Evolutionary conservation across 768 basidiomycete species (phyloP), one percentile per base, ranked within the genome.

Genomic region (Epithele typhae): DNA sequence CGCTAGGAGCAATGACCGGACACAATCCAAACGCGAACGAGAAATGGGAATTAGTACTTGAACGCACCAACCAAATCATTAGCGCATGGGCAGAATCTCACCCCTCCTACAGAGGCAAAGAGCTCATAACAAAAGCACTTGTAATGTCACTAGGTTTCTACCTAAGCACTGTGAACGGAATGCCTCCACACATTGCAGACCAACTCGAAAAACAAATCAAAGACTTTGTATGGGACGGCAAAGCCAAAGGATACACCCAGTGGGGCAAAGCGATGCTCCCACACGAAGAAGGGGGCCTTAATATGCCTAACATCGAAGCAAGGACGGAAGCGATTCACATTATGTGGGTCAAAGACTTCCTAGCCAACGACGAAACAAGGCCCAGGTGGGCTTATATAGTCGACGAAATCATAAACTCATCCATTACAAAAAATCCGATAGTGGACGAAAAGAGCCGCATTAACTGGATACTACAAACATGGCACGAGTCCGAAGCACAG

Each of bases 151-250:
- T n/a, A n/a, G n/a, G n/a, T n/a, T n/a, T n/a, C n/a, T 37, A 18
- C 37, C 17, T 47, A 9, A 43, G 57, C 0, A 51, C 43, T 10
- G 59, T 55, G 5, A 53, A 61, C 35, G 52, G 55, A 8, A 61
- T 61, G 59, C 59, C 59, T 5, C 23, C 18, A 10, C 25, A 18
- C 9, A 30, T 49, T 9, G 35, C 14, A 22, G 19, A 5, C 8
- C 6, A 14, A 4, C 33, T 49, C 9, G 14, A 5, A 4, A 39
- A 37, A 18, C 32, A 33, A 3, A 23, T 48, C 2, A 3, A 15
- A 10, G 30, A 25, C 25, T 48, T 44, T 37, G 9, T 52, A 5
- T 52, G 51, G 46, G 23, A 32, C 4, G 19, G 27, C 14, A 30
- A 30, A 7, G 33, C 21, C 15, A 8, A 11, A 22, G n/a, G 35